Conservation (phyloP, 257 asterid species). For the Salvia miltiorrhiza region DNA sequence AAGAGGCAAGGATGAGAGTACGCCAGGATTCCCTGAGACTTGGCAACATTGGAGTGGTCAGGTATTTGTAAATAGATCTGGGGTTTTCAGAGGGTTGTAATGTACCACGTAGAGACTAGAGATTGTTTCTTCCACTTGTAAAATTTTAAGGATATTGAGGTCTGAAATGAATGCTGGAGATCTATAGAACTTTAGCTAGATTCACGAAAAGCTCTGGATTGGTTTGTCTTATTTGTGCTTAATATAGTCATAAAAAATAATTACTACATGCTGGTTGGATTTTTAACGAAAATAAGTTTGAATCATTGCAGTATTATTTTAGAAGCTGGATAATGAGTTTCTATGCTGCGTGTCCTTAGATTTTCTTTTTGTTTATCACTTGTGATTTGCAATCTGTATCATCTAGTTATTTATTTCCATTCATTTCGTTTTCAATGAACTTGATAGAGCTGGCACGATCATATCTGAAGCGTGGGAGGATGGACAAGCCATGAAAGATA, state of each 20-base stretch:
- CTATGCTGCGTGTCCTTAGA: not conserved
- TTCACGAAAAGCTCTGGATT: slow-evolving; percentile 1
- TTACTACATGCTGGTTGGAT: not conserved
- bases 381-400: not conserved
- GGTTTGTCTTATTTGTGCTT: not conserved
- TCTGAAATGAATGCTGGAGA: not conserved
- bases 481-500: slow-evolving; percentile 89
- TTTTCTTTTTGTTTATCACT: not conserved
- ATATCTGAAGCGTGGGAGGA: slow-evolving; percentile 99
- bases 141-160: not conserved
- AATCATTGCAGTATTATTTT: slow-evolving; percentile 8
- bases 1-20: slow-evolving; percentile 92
- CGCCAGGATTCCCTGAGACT: slow-evolving; percentile 93
- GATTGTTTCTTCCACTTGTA: not conserved
- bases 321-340: slow-evolving; percentile 2
- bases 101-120: not conserved
- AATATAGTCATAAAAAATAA: not conserved
- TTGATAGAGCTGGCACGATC: slow-evolving; percentile 86
- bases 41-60: slow-evolving; percentile 91
- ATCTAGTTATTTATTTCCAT: slow-evolving; percentile 16
- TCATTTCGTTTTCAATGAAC: slow-evolving; percentile 28
- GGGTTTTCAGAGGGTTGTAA: not conserved
- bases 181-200: slow-evolving; percentile 1
- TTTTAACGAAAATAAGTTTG: not conserved
- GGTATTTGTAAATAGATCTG: slow-evolving; percentile 41